These are phyloP conservation scores for Xylaria curta DNA, from an alignment of 495 filamentous ascomycete species.

Conservation along the genomic window DNA sequence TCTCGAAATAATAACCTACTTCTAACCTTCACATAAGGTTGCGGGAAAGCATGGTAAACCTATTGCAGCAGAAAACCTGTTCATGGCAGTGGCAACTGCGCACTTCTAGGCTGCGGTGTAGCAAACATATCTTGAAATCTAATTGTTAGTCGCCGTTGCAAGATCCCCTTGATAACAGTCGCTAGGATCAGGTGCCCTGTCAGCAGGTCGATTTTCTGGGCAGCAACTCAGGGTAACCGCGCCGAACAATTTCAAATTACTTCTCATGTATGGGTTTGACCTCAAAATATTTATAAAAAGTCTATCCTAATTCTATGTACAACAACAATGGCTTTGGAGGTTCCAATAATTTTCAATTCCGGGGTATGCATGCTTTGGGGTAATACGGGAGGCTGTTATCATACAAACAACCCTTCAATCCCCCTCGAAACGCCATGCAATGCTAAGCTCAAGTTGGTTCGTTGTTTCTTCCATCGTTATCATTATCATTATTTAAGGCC, in stretches of 20 bases:
- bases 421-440: constrained; percentile 23
- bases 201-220: not conserved
- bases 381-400: not conserved
- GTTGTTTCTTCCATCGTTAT: constrained; percentile 23
- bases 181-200: not conserved
- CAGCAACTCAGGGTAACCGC: not conserved
- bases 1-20: too few relatives aligned
- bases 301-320: not conserved
- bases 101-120: too few relatives aligned
- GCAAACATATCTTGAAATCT: too few relatives aligned
- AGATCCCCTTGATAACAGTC: not conserved
- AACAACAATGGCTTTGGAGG: not conserved
- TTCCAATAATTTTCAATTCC: constrained; percentile 5
- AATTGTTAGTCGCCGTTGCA: not conserved
- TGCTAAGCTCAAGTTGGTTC: constrained; percentile 18
- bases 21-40: too few relatives aligned
- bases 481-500: constrained; percentile 68
- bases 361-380: not conserved
- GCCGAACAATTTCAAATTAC: not conserved
- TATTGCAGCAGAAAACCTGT: not conserved
- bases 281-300: not conserved
- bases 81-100: not conserved
- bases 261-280: not conserved
- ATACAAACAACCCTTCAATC: constrained; percentile 2
- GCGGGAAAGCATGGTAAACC: not conserved